A percentile compares a stretch with the other conserved stretches of the same genome.
Conservation (phyloP, 345 rosid genomes). For the Sonneratia caseolaris region DNA sequence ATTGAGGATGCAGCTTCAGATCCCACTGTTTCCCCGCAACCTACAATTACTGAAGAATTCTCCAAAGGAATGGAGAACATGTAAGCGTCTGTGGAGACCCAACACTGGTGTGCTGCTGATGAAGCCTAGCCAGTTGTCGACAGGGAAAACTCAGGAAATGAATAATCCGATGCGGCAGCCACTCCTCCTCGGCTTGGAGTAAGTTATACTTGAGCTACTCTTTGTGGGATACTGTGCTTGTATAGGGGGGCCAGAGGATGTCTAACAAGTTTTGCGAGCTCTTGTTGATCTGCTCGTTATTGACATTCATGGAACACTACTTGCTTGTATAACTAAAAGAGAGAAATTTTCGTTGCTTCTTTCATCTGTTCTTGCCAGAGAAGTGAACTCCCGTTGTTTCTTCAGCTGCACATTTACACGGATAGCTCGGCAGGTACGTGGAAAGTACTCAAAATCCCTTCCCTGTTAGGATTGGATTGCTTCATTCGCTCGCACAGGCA, state of each 20-base stretch:
- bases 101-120: neutral
- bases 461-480: no score
- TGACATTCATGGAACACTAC: neutral
- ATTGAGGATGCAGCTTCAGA: constrained; percentile 14
- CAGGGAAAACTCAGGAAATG: neutral
- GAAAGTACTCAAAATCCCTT: no score
- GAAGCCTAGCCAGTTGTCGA: neutral
- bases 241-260: neutral
- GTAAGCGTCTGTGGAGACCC: neutral
- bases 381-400: no score
- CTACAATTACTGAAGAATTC: constrained; percentile 7
- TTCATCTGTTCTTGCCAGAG: neutral
- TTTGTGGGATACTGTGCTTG: neutral
- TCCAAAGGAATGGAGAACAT: constrained; percentile 3
- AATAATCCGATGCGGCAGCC: neutral
- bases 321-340: neutral
- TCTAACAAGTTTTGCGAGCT: neutral
- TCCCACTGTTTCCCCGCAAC: neutral
- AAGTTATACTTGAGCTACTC: neutral
- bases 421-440: no score
- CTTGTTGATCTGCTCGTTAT: neutral
- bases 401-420: no score
- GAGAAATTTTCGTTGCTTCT: neutral
- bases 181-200: neutral
- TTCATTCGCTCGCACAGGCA: no score